Base-by-base conservation (phyloP, 2,329 filamentous ascomycete species). In the Alternaria arborescens region DNA sequence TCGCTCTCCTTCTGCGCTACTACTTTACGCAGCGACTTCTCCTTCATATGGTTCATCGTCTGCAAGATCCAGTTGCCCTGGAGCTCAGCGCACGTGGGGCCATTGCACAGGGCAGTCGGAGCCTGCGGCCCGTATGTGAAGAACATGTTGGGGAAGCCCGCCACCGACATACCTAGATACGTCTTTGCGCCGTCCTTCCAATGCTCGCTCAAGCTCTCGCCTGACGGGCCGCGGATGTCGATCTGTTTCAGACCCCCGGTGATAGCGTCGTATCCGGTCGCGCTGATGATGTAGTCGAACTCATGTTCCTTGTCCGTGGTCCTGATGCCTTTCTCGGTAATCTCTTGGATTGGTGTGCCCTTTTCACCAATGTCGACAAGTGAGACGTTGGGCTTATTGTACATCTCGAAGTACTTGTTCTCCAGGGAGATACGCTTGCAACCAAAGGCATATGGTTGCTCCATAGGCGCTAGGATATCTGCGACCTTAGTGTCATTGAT, bases 1-100 rank as follows among this genome's bases (percentile, higher is more conserved):
- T 82, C 78, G 0, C 82, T 82, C 41, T 84, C 82, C 0, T 62
- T 38, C 38, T 79, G 82, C 0, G 85, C 79, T 60, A 88, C 81
- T 55, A 88, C 82, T 54, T 82, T 84, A 65, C 81, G 82, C 70
- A 87, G 78, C 1, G 74, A 70, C 41, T 84, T 77, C 1, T 67
- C 64, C 64, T 80, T 72, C 64, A 87, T 83, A 70, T 85, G 81
- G 36, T 79, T 74, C 55, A 89, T 84, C 43, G 73, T 71, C 47
- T 85, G 82, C 16, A 79, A 77, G 55, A 88, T 83, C 85, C 85
- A 88, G 0, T 84, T 77, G 2, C 85, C 86, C 66, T 89, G 87
- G 1, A 86, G 68, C 62, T 88, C 84, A 8, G 84, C 81, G 1
- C 79, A 82, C 0, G 82, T 81, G 0, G 87, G 87, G 0, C 86